A percentile compares a stretch with the other conserved stretches of the same genome.
phyloP scores from a whole-genome alignment of 208 protist species.

The Crithidia sp. region DNA sequence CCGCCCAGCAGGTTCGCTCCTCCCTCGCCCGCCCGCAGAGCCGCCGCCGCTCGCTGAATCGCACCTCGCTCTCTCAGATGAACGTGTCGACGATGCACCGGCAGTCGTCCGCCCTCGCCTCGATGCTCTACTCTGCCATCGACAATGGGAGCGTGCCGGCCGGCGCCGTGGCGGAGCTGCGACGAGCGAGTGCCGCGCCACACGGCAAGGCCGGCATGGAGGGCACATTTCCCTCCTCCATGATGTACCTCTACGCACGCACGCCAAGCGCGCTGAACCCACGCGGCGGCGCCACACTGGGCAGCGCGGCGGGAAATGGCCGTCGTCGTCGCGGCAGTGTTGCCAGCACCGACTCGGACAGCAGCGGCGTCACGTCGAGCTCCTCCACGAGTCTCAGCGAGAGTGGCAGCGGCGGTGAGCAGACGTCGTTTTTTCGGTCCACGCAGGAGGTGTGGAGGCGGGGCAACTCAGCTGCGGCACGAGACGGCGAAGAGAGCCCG shows the following conservation, averaged over 20 bases:
- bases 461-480: no score
- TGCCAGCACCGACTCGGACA: constrained; percentile 12
- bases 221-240: constrained; percentile 16
- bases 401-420: neutral
- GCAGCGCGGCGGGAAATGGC: neutral
- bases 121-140: constrained; percentile 18
- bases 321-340: neutral
- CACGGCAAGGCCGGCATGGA: constrained; percentile 1
- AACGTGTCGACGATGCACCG: neutral
- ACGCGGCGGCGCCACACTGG: neutral
- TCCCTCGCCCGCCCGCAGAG: neutral
- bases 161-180: no score
- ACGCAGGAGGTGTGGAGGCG: neutral
- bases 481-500: neutral
- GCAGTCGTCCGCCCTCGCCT: constrained; percentile 8
- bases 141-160: constrained; percentile 6
- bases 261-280: neutral
- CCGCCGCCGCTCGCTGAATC: constrained; percentile 11
- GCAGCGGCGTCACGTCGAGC: constrained; percentile 21
- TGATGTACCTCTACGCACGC: constrained; percentile 16
- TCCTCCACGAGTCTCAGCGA: constrained; percentile 4
- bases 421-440: constrained; percentile 11
- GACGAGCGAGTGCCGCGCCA: no score
- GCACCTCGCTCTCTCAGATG: constrained; percentile 13
- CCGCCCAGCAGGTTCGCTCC: neutral